phyloP scores from a whole-genome alignment of 139 green algal genomes.

The Diplosphaera chodatii region DNA sequence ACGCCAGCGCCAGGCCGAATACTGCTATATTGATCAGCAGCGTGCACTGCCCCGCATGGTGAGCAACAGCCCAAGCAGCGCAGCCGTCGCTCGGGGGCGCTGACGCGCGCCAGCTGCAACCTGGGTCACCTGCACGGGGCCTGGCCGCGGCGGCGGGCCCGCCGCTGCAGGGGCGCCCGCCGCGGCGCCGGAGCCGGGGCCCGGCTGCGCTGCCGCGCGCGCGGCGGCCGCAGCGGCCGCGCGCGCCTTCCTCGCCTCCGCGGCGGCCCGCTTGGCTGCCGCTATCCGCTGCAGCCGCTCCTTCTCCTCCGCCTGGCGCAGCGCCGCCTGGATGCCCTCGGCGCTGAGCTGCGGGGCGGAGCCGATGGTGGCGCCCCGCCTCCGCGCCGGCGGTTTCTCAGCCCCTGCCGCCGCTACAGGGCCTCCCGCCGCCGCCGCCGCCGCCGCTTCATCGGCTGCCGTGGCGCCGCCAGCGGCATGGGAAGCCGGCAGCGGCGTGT shows the following conservation, averaged over 20 bases:
- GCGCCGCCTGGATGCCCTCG: slow-evolving; percentile 35
- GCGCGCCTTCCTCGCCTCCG: too few species aligned
- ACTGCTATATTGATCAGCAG: too few species aligned
- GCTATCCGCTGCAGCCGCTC: slow-evolving; percentile 16
- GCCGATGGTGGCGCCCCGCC: slow-evolving; percentile 47
- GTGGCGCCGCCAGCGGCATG: too few species aligned
- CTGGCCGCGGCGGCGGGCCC: neutral
- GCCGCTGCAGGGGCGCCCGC: neutral
- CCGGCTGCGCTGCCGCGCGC: neutral
- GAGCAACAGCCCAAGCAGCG: too few species aligned
- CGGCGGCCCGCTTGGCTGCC: neutral
- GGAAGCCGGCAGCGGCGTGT: neutral
- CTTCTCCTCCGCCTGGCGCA: slow-evolving; percentile 18
- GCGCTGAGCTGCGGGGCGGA: slow-evolving; percentile 49
- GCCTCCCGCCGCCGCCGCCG: neutral
- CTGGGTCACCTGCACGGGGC: neutral
- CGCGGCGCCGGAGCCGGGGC: neutral
- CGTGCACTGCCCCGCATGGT: too few species aligned
- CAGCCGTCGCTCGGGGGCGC: too few species aligned
- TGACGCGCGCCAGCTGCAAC: too few species aligned
- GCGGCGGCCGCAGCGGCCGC: slow-evolving; percentile 4
- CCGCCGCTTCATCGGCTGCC: neutral
- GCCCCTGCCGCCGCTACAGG: neutral
- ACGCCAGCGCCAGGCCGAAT: too few species aligned
- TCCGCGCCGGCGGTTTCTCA: neutral